Evolutionary conservation across 2,329 filamentous ascomycete species (phyloP).

Genomic region (Zymoseptoria passerinii): DNA sequence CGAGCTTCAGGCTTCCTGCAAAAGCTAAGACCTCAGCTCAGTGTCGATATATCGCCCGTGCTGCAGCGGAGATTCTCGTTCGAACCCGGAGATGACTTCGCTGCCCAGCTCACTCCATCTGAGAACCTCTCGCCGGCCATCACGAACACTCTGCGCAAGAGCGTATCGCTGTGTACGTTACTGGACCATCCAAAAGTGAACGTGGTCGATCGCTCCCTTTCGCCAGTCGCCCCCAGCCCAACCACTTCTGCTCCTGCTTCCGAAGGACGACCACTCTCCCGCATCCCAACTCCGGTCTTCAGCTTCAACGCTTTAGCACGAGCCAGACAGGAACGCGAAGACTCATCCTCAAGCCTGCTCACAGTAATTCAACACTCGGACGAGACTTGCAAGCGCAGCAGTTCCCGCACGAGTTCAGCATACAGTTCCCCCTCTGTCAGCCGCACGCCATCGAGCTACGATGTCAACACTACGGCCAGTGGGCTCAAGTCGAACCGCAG

Average conservation of each 20-base stretch:
- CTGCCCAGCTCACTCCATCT: conserved; percentile 4
- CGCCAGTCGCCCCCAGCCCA: conserved; percentile 20
- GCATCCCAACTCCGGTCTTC: conserved; percentile 39
- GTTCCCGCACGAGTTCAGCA: conserved; percentile 21
- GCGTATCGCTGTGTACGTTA: conserved; percentile 18
- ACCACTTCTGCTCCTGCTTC: conserved; percentile 11
- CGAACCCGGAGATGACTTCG: conserved; percentile 35
- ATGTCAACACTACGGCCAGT: not conserved
- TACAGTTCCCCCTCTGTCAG: conserved; percentile 16
- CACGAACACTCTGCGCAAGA: conserved; percentile 19
- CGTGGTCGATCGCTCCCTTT: conserved; percentile 4
- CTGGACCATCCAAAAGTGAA: not conserved
- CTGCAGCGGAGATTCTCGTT: conserved; percentile 35
- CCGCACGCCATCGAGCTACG: not conserved
- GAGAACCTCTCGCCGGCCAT: conserved; percentile 6
- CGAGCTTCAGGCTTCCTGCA: conserved; percentile 27
- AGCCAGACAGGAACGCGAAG: conserved; percentile 32
- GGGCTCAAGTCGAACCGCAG: conserved; percentile 5
- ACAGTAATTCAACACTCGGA: conserved; percentile 21
- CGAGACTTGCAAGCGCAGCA: conserved; percentile 21
- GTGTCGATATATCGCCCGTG: conserved; percentile 10
- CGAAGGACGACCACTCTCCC: conserved; percentile 24
- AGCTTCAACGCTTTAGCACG: conserved; percentile 23
- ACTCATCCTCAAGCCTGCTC: conserved; percentile 32
- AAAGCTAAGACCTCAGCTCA: conserved; percentile 21